phyloP scores from a whole-genome alignment of 2,329 filamentous ascomycete genomes.

The Exophiala mesophila region DNA sequence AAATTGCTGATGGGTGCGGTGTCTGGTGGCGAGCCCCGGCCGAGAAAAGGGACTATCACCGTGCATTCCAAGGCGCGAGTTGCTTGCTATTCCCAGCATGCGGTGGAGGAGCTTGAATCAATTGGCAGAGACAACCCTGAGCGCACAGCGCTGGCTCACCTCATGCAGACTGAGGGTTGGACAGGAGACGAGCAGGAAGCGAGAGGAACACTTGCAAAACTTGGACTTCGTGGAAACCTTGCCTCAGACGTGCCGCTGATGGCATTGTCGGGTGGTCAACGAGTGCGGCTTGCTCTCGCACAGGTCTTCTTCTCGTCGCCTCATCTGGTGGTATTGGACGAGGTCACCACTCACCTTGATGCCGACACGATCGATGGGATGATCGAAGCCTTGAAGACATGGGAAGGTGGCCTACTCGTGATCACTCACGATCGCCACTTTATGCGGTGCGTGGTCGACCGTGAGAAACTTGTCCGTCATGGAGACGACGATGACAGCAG shows the following conservation, averaged over 20 bases:
- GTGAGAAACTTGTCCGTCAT: slow-evolving; percentile 39
- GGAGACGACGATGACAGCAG: slow-evolving; percentile 40
- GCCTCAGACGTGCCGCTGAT: slow-evolving; percentile 68
- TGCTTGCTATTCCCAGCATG: slow-evolving; percentile 76
- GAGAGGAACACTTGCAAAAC: slow-evolving; percentile 59
- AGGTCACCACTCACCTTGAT: slow-evolving; percentile 80
- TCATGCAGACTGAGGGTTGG: slow-evolving; percentile 41
- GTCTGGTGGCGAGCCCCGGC: slow-evolving; percentile 31
- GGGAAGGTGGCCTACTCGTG: slow-evolving; percentile 69
- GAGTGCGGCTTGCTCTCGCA: slow-evolving; percentile 63
- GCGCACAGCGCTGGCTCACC: slow-evolving; percentile 61
- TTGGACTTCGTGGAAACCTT: slow-evolving; percentile 65
- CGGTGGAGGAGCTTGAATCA: slow-evolving; percentile 63
- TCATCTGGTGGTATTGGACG: slow-evolving; percentile 71
- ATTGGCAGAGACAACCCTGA: slow-evolving; percentile 48
- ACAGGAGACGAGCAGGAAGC: slow-evolving; percentile 61
- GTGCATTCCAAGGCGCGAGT: slow-evolving; percentile 65
- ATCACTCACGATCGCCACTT: slow-evolving; percentile 83
- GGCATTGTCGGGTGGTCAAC: slow-evolving; percentile 75
- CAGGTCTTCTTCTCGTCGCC: slow-evolving; percentile 63
- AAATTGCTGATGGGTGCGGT: slow-evolving; percentile 61
- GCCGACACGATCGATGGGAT: slow-evolving; percentile 73
- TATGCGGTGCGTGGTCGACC: slow-evolving; percentile 67
- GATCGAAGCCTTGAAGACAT: slow-evolving; percentile 59
- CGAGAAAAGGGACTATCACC: slow-evolving; percentile 58